These are phyloP conservation scores for Cladosporium sp. DNA, from an alignment of 2,329 filamentous ascomycete species.

Conservation along the genomic window DNA sequence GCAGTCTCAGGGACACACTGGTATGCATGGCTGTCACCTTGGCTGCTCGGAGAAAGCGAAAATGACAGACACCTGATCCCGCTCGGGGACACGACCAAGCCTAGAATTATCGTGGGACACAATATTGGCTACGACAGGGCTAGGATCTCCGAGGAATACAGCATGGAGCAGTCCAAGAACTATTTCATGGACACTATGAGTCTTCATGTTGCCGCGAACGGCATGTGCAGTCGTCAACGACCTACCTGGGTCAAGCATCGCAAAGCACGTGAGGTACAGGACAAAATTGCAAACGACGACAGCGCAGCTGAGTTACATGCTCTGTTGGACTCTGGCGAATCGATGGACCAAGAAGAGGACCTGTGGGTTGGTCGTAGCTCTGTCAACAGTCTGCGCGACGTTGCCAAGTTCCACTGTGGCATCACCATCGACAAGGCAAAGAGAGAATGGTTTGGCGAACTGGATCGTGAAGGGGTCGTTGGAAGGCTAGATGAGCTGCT, in stretches of 20 bases:
- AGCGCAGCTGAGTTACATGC: slow-evolving; percentile 67
- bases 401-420: slow-evolving; percentile 93
- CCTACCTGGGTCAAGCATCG: slow-evolving; percentile 97
- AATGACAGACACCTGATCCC: slow-evolving; percentile 79
- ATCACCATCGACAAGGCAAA: slow-evolving; percentile 86
- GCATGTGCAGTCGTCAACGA: slow-evolving; percentile 95
- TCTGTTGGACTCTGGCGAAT: slow-evolving; percentile 59
- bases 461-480: slow-evolving; percentile 67
- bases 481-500: slow-evolving; percentile 75
- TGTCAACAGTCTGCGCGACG: slow-evolving; percentile 89
- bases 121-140: slow-evolving; percentile 95
- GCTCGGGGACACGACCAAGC: slow-evolving; percentile 68
- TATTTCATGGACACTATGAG: slow-evolving; percentile 97
- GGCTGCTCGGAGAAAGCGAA: slow-evolving; percentile 79
- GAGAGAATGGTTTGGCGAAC: slow-evolving; percentile 79
- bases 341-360: slow-evolving; percentile 80
- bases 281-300: slow-evolving; percentile 69
- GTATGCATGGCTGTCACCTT: slow-evolving; percentile 97
- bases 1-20: slow-evolving; percentile 84
- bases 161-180: slow-evolving; percentile 74
- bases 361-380: slow-evolving; percentile 94
- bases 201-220: slow-evolving; percentile 92
- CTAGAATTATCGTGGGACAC: slow-evolving; percentile 83
- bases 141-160: slow-evolving; percentile 83
- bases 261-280: slow-evolving; percentile 79